Conservation (phyloP, 2,329 filamentous ascomycete species). For the Volutella citrinella region DNA sequence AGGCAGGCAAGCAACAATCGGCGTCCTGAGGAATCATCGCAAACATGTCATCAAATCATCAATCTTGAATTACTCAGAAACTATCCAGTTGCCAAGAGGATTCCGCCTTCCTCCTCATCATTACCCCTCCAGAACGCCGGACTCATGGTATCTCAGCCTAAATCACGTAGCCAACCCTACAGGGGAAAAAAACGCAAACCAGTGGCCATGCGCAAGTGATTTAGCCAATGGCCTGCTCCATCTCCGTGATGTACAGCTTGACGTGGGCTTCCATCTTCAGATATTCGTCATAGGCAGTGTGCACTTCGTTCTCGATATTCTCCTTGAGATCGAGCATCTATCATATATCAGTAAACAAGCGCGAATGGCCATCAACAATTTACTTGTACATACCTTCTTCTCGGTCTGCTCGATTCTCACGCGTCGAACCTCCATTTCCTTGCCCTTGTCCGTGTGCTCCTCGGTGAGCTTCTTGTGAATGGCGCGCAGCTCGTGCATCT, state of each 20-base stretch:
- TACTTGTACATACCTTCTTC: conserved; percentile 73
- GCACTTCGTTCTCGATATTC: conserved; percentile 92
- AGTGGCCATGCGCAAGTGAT: too few species aligned
- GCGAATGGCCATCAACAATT: conserved; percentile 13
- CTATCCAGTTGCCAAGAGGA: too few species aligned
- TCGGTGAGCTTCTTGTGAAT: conserved; percentile 79
- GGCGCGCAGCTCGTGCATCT: conserved; percentile 84
- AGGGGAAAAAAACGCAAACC: too few species aligned
- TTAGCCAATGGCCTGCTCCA: conserved; percentile 77
- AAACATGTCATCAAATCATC: too few species aligned
- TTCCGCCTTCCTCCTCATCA: too few species aligned
- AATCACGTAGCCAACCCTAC: neutral
- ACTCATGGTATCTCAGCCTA: neutral
- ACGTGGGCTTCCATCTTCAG: conserved; percentile 97
- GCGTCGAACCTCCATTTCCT: conserved; percentile 86
- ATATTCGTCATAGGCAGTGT: conserved; percentile 88
- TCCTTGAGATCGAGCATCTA: conserved; percentile 98
- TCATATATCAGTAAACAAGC: conserved; percentile 19
- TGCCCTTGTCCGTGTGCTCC: conserved; percentile 80
- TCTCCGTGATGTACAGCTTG: conserved; percentile 96
- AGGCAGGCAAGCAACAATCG: too few species aligned
- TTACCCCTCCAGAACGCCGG: too few species aligned
- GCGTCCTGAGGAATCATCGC: too few species aligned
- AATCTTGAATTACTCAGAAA: too few species aligned
- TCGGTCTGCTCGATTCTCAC: conserved; percentile 98